A percentile compares a stretch with the other conserved stretches of the same genome.
Evolutionary conservation across 2,329 filamentous ascomycete species (phyloP).

Genomic region (Fusarium falciforme): DNA sequence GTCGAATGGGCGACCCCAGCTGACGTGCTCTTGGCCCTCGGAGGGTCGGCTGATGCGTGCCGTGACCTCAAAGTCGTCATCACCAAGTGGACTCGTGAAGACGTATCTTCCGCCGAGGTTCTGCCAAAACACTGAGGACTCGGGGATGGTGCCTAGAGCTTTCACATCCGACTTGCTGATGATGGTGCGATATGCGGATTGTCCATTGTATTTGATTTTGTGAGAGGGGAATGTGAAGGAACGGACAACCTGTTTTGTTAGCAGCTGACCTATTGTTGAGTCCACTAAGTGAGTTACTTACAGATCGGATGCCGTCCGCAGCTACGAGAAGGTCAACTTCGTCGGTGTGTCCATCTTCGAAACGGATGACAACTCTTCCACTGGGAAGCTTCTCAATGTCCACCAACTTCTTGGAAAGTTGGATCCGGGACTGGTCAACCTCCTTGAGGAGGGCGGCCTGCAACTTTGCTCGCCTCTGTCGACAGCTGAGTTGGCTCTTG

Average conservation of each 20-base stretch:
- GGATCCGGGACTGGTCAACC: slow-evolving; percentile 57
- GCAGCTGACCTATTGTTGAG: accelerated
- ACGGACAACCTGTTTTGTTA: slow-evolving; percentile 50
- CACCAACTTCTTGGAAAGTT: slow-evolving; percentile 57
- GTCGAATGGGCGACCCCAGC: slow-evolving; percentile 46
- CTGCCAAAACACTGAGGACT: slow-evolving; percentile 48
- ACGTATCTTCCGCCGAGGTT: slow-evolving; percentile 46
- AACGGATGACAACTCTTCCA: slow-evolving; percentile 54
- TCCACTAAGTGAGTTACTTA: slow-evolving; percentile 23
- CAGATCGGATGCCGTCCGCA: slow-evolving; percentile 64
- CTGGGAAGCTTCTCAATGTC: slow-evolving; percentile 51
- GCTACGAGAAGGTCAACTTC: slow-evolving; percentile 61
- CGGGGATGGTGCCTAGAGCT: slow-evolving; percentile 46
- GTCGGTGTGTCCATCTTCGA: slow-evolving; percentile 56
- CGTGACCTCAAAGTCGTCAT: slow-evolving; percentile 50
- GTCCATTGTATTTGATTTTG: slow-evolving; percentile 56
- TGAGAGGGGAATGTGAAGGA: slow-evolving; percentile 56
- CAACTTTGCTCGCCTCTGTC: slow-evolving; percentile 52
- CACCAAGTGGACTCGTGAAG: slow-evolving; percentile 49
- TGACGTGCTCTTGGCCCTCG: slow-evolving; percentile 43
- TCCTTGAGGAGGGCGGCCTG: slow-evolving; percentile 61
- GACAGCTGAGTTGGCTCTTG: slow-evolving; percentile 42
- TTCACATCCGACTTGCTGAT: slow-evolving; percentile 39
- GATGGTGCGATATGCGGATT: slow-evolving; percentile 49
- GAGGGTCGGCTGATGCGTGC: slow-evolving; percentile 25